Conservation (phyloP, 2,329 filamentous ascomycete genomes). For the Nothomitra cinnamomea region DNA sequence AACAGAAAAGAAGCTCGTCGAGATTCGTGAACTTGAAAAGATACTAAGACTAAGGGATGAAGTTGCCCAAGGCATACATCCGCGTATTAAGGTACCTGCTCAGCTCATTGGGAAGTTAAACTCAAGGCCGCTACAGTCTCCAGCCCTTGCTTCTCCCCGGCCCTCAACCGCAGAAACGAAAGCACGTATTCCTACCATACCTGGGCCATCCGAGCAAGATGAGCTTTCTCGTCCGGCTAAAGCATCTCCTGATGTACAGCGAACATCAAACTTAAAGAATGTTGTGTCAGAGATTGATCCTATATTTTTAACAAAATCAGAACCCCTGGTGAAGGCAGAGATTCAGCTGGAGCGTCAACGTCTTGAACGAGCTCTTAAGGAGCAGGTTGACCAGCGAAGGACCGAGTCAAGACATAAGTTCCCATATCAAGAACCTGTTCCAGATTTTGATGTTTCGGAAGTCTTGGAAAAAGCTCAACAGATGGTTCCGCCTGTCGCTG, state of each 20-base stretch:
- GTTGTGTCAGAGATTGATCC: constrained; percentile 58
- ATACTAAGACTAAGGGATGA: constrained; percentile 68
- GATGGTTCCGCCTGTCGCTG: constrained; percentile 52
- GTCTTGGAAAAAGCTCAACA: constrained; percentile 55
- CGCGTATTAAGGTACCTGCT: constrained; percentile 38
- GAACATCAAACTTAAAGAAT: constrained; percentile 25
- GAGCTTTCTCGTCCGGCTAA: not conserved
- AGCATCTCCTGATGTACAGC: constrained; percentile 18
- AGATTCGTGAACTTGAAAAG: constrained; percentile 32
- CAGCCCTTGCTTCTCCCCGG: constrained; percentile 2
- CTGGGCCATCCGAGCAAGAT: not conserved
- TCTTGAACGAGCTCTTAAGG: constrained; percentile 59
- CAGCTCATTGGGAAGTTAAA: constrained; percentile 21
- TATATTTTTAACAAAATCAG: constrained; percentile 71
- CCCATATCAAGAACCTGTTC: constrained; percentile 32
- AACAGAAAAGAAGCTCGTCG: constrained; percentile 1
- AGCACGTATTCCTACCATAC: not conserved
- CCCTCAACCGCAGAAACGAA: not conserved
- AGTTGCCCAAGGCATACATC: constrained; percentile 61
- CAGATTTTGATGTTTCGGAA: constrained; percentile 54
- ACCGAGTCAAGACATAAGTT: constrained; percentile 31
- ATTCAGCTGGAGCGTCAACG: constrained; percentile 62
- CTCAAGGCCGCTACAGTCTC: not conserved
- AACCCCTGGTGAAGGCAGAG: constrained; percentile 68
- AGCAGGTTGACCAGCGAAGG: constrained; percentile 55